phyloP scores from a whole-genome alignment of 2,329 filamentous ascomycete species.

The Sporothrix variecibatus region DNA sequence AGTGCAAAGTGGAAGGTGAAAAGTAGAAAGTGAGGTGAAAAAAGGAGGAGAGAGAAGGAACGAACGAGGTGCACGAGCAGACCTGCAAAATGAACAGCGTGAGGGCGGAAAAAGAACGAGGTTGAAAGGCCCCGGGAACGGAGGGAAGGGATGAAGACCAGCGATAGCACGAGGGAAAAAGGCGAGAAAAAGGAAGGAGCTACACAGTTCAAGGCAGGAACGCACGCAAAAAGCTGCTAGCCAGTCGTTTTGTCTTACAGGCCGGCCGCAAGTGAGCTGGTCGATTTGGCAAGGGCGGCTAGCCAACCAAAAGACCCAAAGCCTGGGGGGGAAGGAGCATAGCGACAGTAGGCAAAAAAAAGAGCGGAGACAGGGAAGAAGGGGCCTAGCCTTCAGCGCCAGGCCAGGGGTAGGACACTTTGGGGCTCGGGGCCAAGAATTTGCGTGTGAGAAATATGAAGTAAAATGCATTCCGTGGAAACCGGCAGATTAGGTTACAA shows the following conservation, averaged over 20 bases:
- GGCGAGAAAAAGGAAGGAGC: conserved; percentile 20
- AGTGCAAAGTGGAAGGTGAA: neutral
- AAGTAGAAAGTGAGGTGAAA: neutral
- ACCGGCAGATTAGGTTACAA: conserved; percentile 22
- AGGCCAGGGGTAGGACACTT: neutral
- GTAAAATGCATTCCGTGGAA: conserved; percentile 21
- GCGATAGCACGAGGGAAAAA: conserved; percentile 8
- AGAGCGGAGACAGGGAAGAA: neutral
- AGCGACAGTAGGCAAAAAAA: neutral
- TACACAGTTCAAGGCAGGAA: neutral
- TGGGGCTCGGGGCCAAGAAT: conserved; percentile 13
- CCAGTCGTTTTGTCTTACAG: conserved; percentile 27
- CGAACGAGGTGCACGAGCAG: neutral
- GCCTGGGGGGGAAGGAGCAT: neutral
- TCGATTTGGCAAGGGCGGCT: conserved; percentile 28
- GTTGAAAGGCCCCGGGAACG: neutral
- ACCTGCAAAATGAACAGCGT: conserved; percentile 1
- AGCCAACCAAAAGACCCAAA: conserved; percentile 28
- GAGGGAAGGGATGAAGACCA: conserved; percentile 20
- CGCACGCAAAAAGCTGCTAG: conserved; percentile 14
- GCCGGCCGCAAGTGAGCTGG: neutral
- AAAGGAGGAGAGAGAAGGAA: neutral
- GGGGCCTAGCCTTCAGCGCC: neutral
- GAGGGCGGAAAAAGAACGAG: conserved; percentile 14
- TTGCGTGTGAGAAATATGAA: neutral